Percentiles rank a stretch among this genome's conserved stretches.
phyloP scores from a whole-genome alignment of 2,329 filamentous ascomycete species.

The Fusarium sp. region DNA sequence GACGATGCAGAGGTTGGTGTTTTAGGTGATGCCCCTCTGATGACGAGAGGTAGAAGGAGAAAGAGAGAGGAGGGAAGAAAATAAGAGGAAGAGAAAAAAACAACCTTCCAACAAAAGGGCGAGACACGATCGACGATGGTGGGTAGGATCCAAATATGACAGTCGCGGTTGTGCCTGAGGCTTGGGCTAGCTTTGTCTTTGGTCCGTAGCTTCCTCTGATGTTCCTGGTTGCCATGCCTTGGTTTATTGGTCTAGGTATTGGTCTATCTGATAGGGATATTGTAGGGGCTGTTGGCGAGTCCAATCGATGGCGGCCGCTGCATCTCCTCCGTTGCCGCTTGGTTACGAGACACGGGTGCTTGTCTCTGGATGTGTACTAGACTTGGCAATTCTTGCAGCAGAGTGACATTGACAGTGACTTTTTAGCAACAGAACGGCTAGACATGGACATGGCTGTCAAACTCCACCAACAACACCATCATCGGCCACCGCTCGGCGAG shows the following conservation, averaged over 20 bases:
- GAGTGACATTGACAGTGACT: slow-evolving; percentile 36
- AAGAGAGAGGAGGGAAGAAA: slow-evolving; percentile 10
- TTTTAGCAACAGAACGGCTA: slow-evolving; percentile 26
- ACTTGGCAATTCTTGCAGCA: slow-evolving; percentile 26
- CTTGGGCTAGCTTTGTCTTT: slow-evolving; percentile 30
- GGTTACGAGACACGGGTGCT: slow-evolving; percentile 22
- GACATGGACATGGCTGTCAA: slow-evolving; percentile 25
- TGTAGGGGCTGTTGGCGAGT: slow-evolving; percentile 14
- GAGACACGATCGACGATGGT: slow-evolving; percentile 43
- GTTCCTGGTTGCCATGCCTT: slow-evolving; percentile 24
- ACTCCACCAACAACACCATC: slow-evolving; percentile 39
- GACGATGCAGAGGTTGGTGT: slow-evolving; percentile 7
- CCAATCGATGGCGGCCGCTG: slow-evolving; percentile 28
- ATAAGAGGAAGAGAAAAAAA: slow-evolving; percentile 32
- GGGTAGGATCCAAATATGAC: slow-evolving; percentile 41
- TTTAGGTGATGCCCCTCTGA: slow-evolving; percentile 29
- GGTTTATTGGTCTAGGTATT: not conserved
- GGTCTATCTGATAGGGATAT: not conserved
- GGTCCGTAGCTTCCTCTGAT: slow-evolving; percentile 26
- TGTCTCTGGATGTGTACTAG: slow-evolving; percentile 28
- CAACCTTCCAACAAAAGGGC: slow-evolving; percentile 20
- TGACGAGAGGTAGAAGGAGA: slow-evolving; percentile 5
- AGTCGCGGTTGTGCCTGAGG: slow-evolving; percentile 41
- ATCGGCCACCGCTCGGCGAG: slow-evolving; percentile 35
- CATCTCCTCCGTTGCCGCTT: slow-evolving; percentile 25